Conservation (phyloP, 805 yeast genomes). For the Wickerhamomyces mucosus region DNA sequence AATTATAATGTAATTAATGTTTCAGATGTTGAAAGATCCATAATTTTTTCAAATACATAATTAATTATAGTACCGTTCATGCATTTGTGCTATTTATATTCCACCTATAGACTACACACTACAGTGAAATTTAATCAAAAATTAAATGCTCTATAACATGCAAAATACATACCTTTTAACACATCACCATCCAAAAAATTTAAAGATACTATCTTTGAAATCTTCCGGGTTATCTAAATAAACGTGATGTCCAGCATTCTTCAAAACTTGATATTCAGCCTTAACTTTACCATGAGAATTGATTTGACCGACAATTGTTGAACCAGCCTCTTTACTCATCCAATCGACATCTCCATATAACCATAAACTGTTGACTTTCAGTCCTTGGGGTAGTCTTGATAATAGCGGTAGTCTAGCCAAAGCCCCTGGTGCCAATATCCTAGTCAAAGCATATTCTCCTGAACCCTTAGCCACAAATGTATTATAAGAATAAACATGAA, state of each 20-base stretch:
- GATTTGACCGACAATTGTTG: slow-evolving; percentile 28
- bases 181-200: slow-evolving; percentile 22
- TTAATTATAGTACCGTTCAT: no score
- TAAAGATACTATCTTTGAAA: slow-evolving; percentile 36
- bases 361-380: slow-evolving; percentile 31
- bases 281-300: slow-evolving; percentile 9
- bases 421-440: slow-evolving; percentile 51
- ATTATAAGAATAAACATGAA: slow-evolving; percentile 46
- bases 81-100: no score
- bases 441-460: slow-evolving; percentile 56
- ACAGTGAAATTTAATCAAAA: no score
- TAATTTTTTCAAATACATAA: no score
- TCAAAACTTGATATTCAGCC: slow-evolving; percentile 27
- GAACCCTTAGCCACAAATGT: slow-evolving; percentile 46
- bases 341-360: slow-evolving; percentile 62
- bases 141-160: no score
- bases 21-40: no score
- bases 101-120: no score
- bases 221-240: slow-evolving; percentile 47
- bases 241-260: slow-evolving; percentile 56
- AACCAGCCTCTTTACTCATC: slow-evolving; percentile 61
- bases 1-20: no score
- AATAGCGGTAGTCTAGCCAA: slow-evolving; percentile 45
- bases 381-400: slow-evolving; percentile 37
- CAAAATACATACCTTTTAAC: no score